Evolutionary conservation across 192 early-diverging fungal genomes (phyloP), one percentile per base, ranked within the genome.

Genomic region (Spizellomyces sp.): DNA sequence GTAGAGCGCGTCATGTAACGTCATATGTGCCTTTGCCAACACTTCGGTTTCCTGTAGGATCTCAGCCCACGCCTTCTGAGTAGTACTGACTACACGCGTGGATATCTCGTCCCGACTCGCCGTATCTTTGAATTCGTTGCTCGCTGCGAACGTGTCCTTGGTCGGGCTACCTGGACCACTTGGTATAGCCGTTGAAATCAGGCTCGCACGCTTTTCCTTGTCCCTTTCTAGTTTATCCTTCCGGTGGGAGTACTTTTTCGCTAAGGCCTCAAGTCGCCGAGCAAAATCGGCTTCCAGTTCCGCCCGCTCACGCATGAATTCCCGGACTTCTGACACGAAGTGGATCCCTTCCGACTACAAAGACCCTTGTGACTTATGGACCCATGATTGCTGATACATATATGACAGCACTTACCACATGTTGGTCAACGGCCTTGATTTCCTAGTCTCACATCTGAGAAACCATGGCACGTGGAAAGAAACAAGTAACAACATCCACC

Each of bases 211-310:
- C 58, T 58, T 42, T n/a, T 47, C 63, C 27, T 14, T 44, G n/a
- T 58, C 17, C 41, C 21, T 63, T 7, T 61, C 44, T 5, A 17
- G 36, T 21, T 75, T 75, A 21, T 74, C 69, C 57, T 50, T 43
- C 48, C 74, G 65, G 8, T 57, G 45, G 10, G 78, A 71, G 71
- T 91, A 84, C 62, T 90, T 90, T 59, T 82, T 80, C 0, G 84
- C 81, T 9, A 93, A 70, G 0, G 71, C 61, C 48, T 92, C 92
- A 41, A 92, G 79, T 69, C 87, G 84, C 62, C 83, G 80, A 7
- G 88, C 83, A 73, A 86, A 92, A 45, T 93, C 92, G 41, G 82
- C 79, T 62, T 93, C 91, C 22, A 92, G 79, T 21, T 86, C 86
- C 21, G 86, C 83, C 9, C 85, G 80, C 19, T 93, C 92, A 60